Conservation (phyloP, 2,329 filamentous ascomycete species). For the Fusarium sp. region DNA sequence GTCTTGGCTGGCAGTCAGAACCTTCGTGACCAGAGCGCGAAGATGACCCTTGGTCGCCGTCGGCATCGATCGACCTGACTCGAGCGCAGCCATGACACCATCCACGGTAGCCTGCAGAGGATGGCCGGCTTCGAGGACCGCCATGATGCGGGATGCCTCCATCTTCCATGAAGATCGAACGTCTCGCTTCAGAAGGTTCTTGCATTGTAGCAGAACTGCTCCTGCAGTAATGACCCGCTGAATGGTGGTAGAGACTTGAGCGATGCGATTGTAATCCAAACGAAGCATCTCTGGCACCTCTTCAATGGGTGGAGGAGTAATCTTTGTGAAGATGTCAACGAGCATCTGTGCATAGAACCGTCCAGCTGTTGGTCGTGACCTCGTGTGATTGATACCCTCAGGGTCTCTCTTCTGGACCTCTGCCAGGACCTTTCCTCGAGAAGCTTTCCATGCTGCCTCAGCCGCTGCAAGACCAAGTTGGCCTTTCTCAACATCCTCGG, state of each 20-base stretch:
- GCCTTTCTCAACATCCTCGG: constrained; percentile 71
- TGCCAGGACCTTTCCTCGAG: constrained; percentile 72
- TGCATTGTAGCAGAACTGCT: constrained; percentile 82
- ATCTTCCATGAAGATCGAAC: constrained; percentile 82
- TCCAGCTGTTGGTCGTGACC: constrained; percentile 73
- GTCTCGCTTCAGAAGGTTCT: constrained; percentile 86
- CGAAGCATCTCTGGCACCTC: constrained; percentile 80
- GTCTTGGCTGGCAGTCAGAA: constrained; percentile 65
- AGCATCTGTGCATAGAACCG: constrained; percentile 83
- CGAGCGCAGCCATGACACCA: constrained; percentile 72
- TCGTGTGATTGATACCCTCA: constrained; percentile 72
- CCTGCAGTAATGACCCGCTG: constrained; percentile 77
- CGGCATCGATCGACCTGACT: constrained; percentile 74
- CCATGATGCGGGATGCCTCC: constrained; percentile 78
- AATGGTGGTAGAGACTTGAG: constrained; percentile 54
- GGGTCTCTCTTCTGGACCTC: constrained; percentile 78
- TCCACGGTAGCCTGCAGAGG: constrained; percentile 68
- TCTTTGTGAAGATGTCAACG: constrained; percentile 79
- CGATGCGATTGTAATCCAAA: constrained; percentile 75
- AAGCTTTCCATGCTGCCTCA: constrained; percentile 74
- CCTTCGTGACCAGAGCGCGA: constrained; percentile 68
- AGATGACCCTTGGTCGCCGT: constrained; percentile 71
- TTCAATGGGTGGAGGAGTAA: constrained; percentile 65
- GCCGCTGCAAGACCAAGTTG: constrained; percentile 69
- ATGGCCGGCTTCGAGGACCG: constrained; percentile 72